Conservation (phyloP, 106 monocot genomes). For the Hemerocallis citrina region DNA sequence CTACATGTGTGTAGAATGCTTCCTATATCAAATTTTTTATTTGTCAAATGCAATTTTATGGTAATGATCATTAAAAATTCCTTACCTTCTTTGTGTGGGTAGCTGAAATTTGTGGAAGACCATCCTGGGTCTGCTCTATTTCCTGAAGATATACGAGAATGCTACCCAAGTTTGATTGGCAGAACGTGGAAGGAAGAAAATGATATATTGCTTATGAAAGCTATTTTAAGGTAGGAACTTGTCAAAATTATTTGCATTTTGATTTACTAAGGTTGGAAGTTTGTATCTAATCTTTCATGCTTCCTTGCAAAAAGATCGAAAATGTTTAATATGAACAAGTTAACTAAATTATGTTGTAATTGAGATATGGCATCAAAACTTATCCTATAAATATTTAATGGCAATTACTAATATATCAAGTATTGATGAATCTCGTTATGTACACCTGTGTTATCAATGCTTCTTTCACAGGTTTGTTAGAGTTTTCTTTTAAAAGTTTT, state of each 20-base stretch:
- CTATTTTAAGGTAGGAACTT: slow-evolving; percentile 54
- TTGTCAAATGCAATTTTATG: no score
- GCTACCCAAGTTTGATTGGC: slow-evolving; percentile 54
- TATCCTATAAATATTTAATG: no score
- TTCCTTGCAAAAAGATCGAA: no score
- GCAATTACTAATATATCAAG: background rate
- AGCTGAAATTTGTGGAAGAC: slow-evolving; percentile 14
- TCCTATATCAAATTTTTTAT: no score
- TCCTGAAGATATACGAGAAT: slow-evolving; percentile 45
- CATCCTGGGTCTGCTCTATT: slow-evolving; percentile 45
- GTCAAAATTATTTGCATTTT: background rate
- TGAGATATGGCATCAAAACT: background rate
- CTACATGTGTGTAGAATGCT: no score
- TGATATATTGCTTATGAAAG: slow-evolving; percentile 65
- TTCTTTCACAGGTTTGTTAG: background rate
- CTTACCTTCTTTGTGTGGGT: background rate
- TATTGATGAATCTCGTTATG: background rate
- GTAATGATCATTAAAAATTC: no score
- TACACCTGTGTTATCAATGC: background rate
- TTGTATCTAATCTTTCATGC: background rate
- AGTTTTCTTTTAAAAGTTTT: no score
- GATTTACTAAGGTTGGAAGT: background rate
- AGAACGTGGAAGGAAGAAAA: slow-evolving; percentile 79
- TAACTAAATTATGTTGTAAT: background rate
- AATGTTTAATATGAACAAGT: no score